phyloP scores from a whole-genome alignment of 768 basidiomycete genomes.

The Pleurotus sapidus region DNA sequence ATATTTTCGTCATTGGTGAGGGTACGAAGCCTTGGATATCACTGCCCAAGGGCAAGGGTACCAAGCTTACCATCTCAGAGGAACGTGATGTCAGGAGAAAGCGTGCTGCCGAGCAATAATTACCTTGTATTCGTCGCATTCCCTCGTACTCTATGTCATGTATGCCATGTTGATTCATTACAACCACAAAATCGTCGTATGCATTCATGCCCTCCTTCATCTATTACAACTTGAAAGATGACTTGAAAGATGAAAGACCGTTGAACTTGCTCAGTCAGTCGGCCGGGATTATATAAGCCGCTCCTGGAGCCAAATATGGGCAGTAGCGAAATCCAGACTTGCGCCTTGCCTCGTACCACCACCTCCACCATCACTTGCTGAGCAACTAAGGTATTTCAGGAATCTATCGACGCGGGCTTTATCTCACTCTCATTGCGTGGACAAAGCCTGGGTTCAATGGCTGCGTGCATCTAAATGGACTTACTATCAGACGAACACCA shows the following conservation, averaged over 20 bases:
- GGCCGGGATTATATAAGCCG: constrained; percentile 20
- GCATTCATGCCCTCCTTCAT: constrained; percentile 17
- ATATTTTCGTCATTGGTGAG: constrained; percentile 98
- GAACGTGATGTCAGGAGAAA: constrained; percentile 93
- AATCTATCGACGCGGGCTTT: neutral
- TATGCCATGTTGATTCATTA: constrained; percentile 32
- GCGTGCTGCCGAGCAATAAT: constrained; percentile 66
- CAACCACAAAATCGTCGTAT: constrained; percentile 24
- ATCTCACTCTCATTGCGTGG: constrained; percentile 38
- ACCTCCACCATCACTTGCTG: constrained; percentile 1
- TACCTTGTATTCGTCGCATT: constrained; percentile 21
- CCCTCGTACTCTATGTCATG: constrained; percentile 34
- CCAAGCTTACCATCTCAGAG: constrained; percentile 95
- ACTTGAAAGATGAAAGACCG: too few relatives aligned
- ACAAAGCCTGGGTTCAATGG: constrained; percentile 66
- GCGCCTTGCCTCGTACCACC: constrained; percentile 6
- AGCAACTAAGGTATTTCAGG: neutral
- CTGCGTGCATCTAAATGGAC: constrained; percentile 92
- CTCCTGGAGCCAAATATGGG: constrained; percentile 62
- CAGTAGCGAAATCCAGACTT: constrained; percentile 58
- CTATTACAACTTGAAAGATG: too few relatives aligned
- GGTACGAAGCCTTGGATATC: constrained; percentile 96
- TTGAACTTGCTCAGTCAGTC: too few relatives aligned
- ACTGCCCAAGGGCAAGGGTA: constrained; percentile 95
- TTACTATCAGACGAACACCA: constrained; percentile 70